Conservation (phyloP, 2,329 filamentous ascomycete species). For the Emergomyces pasteurianus region DNA sequence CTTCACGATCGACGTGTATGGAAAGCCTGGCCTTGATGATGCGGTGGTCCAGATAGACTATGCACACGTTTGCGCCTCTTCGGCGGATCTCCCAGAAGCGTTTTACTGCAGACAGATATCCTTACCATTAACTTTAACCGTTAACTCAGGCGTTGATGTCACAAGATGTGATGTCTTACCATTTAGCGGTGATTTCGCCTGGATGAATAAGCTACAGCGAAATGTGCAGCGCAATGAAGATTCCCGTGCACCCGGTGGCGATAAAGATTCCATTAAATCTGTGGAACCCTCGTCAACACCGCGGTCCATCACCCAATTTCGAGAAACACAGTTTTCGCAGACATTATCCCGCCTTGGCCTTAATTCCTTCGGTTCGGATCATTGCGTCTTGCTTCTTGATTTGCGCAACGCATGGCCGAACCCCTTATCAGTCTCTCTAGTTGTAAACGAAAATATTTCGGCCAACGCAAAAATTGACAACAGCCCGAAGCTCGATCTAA, state of each 20-base stretch:
- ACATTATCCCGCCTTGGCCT: conserved; percentile 33
- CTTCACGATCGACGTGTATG: conserved; percentile 74
- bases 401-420: conserved; percentile 84
- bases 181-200: conserved; percentile 57
- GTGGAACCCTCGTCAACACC: neutral
- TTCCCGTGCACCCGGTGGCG: neutral
- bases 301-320: conserved; percentile 13
- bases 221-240: conserved; percentile 1
- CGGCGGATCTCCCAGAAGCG: conserved; percentile 54
- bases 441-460: conserved; percentile 27
- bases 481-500: conserved; percentile 16
- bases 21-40: conserved; percentile 71
- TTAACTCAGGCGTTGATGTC: conserved; percentile 82
- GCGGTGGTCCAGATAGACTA: conserved; percentile 79
- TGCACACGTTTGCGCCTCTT: conserved; percentile 60
- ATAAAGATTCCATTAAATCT: conserved; percentile 5
- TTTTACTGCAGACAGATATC: conserved; percentile 79
- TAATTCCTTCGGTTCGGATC: conserved; percentile 41
- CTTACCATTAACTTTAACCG: conserved; percentile 72
- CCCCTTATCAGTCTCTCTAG: conserved; percentile 55
- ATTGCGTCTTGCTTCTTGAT: conserved; percentile 71
- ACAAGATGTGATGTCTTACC: conserved; percentile 67
- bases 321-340: conserved; percentile 33
- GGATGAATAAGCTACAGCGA: conserved; percentile 32
- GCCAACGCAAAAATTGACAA: conserved; percentile 7